phyloP scores from a whole-genome alignment of 192 early-diverging fungal species.

The Lobosporangium transversale region DNA sequence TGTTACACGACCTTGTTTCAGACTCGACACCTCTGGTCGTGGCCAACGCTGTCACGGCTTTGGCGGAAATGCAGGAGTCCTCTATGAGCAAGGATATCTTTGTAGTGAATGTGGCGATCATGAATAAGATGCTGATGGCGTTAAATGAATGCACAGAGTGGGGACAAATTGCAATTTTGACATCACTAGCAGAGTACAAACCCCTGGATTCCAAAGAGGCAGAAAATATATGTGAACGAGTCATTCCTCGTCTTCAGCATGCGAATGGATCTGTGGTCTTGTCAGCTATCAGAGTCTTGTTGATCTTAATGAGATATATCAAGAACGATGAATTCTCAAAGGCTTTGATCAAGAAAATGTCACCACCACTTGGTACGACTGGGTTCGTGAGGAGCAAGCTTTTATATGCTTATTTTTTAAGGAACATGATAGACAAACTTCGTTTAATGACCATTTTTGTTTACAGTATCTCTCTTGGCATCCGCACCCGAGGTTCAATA shows the following conservation, averaged over 20 bases:
- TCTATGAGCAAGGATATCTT: constrained; percentile 77
- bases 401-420: too few species aligned
- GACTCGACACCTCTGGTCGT: constrained; percentile 98
- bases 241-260: constrained; percentile 93
- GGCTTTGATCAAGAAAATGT: constrained; percentile 87
- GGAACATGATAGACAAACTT: too few species aligned
- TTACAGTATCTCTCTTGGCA: constrained; percentile 82
- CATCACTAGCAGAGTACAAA: constrained; percentile 80
- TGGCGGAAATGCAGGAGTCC: constrained; percentile 90
- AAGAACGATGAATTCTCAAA: constrained; percentile 76
- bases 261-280: constrained; percentile 97
- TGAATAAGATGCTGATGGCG: constrained; percentile 89
- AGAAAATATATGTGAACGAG: constrained; percentile 87
- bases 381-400: background rate
- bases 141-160: constrained; percentile 99
- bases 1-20: constrained; percentile 87
- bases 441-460: too few species aligned
- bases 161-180: constrained; percentile 97
- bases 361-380: constrained; percentile 86
- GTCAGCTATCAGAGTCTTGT: constrained; percentile 84
- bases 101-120: constrained; percentile 71
- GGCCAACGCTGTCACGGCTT: constrained; percentile 93
- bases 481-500: constrained; percentile 96
- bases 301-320: constrained; percentile 78
- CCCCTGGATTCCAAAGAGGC: constrained; percentile 86